Percentiles rank a stretch among this genome's conserved stretches.
Conservation (phyloP, 768 basidiomycete species). For the Amanita jacksonii region DNA sequence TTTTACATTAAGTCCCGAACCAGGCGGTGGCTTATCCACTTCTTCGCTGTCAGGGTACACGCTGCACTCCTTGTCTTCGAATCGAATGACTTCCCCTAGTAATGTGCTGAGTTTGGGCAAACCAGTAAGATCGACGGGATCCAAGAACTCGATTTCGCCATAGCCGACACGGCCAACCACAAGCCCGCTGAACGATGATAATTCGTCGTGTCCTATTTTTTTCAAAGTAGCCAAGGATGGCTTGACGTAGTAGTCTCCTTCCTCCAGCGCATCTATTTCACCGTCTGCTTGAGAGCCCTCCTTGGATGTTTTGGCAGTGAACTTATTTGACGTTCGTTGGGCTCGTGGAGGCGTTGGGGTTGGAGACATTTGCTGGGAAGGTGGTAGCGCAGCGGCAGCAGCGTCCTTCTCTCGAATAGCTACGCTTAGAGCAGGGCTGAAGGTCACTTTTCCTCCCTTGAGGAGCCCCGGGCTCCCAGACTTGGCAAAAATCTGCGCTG, state of each 20-base stretch:
- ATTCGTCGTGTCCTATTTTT: slow-evolving; percentile 59
- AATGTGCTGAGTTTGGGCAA: slow-evolving; percentile 71
- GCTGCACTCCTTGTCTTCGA: slow-evolving; percentile 86
- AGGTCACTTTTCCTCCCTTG: slow-evolving; percentile 49
- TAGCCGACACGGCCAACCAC: slow-evolving; percentile 88
- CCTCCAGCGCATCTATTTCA: slow-evolving; percentile 39
- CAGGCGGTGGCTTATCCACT: slow-evolving; percentile 74
- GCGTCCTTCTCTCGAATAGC: slow-evolving; percentile 70
- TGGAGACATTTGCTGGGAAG: slow-evolving; percentile 24
- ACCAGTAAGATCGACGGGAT: slow-evolving; percentile 78
- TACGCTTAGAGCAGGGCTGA: slow-evolving; percentile 66
- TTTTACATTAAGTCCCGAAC: slow-evolving; percentile 82
- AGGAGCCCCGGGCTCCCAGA: slow-evolving; percentile 34
- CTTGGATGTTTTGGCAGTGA: slow-evolving; percentile 27
- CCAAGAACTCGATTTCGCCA: slow-evolving; percentile 80
- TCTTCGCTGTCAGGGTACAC: slow-evolving; percentile 90
- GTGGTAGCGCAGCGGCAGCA: slow-evolving; percentile 24
- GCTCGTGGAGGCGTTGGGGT: slow-evolving; percentile 25
- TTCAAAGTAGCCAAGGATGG: slow-evolving; percentile 70
- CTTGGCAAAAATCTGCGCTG: slow-evolving; percentile 56
- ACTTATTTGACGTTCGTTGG: slow-evolving; percentile 32
- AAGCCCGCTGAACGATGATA: slow-evolving; percentile 66
- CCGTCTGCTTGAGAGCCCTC: slow-evolving; percentile 15
- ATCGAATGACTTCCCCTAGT: slow-evolving; percentile 78
- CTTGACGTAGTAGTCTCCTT: slow-evolving; percentile 89